Conservation (phyloP, 495 filamentous ascomycete genomes). For the Xylona heveae region DNA sequence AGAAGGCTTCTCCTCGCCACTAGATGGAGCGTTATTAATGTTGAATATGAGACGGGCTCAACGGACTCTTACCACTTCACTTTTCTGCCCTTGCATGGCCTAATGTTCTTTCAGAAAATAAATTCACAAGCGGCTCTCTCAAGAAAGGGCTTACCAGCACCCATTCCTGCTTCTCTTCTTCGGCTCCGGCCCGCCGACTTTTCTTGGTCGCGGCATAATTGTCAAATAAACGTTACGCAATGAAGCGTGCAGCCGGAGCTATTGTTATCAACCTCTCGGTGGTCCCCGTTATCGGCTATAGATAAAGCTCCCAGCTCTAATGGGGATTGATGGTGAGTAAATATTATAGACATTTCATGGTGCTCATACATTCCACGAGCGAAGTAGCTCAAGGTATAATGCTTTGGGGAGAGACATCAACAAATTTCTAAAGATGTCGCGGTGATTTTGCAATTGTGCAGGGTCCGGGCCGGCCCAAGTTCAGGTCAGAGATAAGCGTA, state of each 20-base stretch:
- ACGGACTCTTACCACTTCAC: conserved; percentile 46
- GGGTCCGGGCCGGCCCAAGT: no score
- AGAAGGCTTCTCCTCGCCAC: conserved; percentile 56
- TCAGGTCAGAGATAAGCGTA: no score
- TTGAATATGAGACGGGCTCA: conserved; percentile 4
- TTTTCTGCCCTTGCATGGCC: conserved; percentile 71
- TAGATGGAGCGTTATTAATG: no score
- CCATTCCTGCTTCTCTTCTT: conserved; percentile 62
- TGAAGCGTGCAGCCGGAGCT: neutral
- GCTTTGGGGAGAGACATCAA: no score
- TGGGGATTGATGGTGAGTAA: no score
- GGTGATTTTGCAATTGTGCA: no score
- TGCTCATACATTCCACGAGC: no score
- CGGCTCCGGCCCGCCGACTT: conserved; percentile 40
- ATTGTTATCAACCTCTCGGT: neutral
- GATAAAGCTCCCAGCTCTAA: neutral
- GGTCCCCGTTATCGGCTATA: neutral
- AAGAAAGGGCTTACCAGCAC: conserved; percentile 44
- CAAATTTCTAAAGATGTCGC: no score
- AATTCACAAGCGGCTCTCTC: conserved; percentile 5
- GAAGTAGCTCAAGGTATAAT: no score
- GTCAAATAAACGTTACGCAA: no score
- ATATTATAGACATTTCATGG: no score
- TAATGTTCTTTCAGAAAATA: conserved; percentile 13
- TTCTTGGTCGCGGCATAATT: conserved; percentile 44